Evolutionary conservation across 352 stramenopile species (phyloP).

Genomic region (Pythium guiyangense): DNA sequence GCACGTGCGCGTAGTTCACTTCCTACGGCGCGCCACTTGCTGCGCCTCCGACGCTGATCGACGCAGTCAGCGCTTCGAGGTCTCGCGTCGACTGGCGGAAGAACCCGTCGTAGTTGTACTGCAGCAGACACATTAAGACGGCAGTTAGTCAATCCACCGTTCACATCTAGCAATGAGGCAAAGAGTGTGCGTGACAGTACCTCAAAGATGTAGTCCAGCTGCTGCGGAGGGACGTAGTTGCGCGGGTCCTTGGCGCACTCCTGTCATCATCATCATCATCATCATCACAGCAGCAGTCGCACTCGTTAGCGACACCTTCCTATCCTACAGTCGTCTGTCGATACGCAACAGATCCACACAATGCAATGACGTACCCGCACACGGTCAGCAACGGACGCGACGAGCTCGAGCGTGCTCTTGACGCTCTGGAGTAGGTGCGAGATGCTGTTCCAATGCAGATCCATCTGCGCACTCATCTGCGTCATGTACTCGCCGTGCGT

Average conservation of each 20-base stretch:
- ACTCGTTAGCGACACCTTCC: too few species aligned
- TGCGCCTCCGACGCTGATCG: constrained; percentile 28
- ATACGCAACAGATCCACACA: too few species aligned
- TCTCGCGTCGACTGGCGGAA: constrained; percentile 77
- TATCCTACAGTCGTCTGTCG: too few species aligned
- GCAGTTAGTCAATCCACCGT: too few species aligned
- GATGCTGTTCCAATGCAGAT: constrained; percentile 86
- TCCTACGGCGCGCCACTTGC: not conserved
- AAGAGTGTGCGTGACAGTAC: constrained; percentile 34
- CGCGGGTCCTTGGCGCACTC: constrained; percentile 64
- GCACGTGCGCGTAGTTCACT: too few species aligned
- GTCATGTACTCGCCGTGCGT: constrained; percentile 86
- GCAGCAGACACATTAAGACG: constrained; percentile 11
- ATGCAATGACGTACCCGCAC: constrained; percentile 43
- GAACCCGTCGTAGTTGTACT: constrained; percentile 86
- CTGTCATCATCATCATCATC: constrained; percentile 24
- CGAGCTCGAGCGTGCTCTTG: constrained; percentile 63
- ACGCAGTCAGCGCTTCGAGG: constrained; percentile 55
- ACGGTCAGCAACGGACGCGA: constrained; percentile 53
- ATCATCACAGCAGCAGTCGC: not conserved
- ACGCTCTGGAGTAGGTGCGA: constrained; percentile 78
- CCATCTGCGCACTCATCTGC: constrained; percentile 78
- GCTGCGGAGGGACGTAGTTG: constrained; percentile 65
- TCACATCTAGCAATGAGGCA: too few species aligned
- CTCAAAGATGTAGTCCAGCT: constrained; percentile 90